Conservation (phyloP, 2,329 filamentous ascomycete species). For the Akanthomyces lecanii region DNA sequence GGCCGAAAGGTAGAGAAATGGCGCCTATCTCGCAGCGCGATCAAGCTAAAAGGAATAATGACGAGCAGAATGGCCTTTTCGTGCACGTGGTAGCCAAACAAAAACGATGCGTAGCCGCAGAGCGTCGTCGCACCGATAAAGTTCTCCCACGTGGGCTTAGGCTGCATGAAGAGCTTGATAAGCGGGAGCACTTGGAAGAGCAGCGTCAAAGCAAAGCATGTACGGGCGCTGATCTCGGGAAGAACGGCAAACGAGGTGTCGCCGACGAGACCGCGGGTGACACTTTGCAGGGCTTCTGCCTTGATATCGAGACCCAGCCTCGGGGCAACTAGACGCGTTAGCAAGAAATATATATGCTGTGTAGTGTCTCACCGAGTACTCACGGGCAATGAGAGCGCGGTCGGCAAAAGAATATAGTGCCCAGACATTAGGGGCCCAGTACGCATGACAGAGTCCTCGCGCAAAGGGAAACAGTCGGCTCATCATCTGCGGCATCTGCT, state of each 20-base stretch:
- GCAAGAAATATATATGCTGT: background rate
- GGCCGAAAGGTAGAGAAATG: constrained; percentile 90
- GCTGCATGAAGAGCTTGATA: constrained; percentile 73
- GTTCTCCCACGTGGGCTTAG: constrained; percentile 79
- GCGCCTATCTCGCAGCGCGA: constrained; percentile 83
- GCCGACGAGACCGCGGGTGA: constrained; percentile 87
- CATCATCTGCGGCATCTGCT: constrained; percentile 78
- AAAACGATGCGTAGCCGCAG: constrained; percentile 92
- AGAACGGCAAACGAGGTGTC: constrained; percentile 92
- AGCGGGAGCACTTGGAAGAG: constrained; percentile 77
- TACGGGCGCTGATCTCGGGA: constrained; percentile 74
- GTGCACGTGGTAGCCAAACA: constrained; percentile 98
- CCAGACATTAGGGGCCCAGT: constrained; percentile 98
- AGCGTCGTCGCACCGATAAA: constrained; percentile 88
- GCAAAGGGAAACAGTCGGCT: constrained; percentile 90
- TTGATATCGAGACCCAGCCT: constrained; percentile 72
- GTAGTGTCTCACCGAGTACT: constrained; percentile 29
- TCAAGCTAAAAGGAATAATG: constrained; percentile 90
- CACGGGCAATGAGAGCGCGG: constrained; percentile 75
- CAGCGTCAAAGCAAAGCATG: constrained; percentile 79
- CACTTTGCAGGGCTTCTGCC: constrained; percentile 72
- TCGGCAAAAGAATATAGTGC: constrained; percentile 93
- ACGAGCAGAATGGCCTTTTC: constrained; percentile 94
- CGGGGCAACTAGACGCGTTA: constrained; percentile 63
- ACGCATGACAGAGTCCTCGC: constrained; percentile 89